phyloP scores from a whole-genome alignment of 2,329 filamentous ascomycete genomes.

The Orbilia ellipsospora region DNA sequence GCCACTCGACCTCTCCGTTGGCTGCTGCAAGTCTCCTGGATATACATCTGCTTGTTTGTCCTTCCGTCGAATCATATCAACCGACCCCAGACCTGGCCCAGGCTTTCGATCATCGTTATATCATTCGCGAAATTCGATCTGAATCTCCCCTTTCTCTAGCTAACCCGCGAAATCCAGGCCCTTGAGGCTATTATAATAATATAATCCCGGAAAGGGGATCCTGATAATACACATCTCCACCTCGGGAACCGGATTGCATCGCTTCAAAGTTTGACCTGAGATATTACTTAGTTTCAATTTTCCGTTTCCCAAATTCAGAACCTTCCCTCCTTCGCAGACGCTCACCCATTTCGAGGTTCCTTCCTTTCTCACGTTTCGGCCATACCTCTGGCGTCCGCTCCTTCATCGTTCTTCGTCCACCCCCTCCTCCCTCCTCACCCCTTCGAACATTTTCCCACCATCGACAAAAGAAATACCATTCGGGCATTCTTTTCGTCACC shows the following conservation, averaged over 20 bases:
- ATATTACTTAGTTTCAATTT: too few relatives aligned
- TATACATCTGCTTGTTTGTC: background rate
- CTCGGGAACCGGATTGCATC: background rate
- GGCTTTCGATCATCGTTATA: background rate
- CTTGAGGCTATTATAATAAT: background rate
- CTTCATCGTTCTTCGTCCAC: slow-evolving; percentile 22
- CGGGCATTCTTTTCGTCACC: slow-evolving; percentile 46
- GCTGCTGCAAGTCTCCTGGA: slow-evolving; percentile 1
- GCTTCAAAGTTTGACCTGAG: slow-evolving; percentile 11
- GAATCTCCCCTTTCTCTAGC: slow-evolving; percentile 23
- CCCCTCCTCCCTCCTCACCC: slow-evolving; percentile 5
- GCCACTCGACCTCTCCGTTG: background rate
- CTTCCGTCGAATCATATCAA: slow-evolving; percentile 15
- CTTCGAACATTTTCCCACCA: slow-evolving; percentile 3
- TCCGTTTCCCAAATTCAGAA: too few relatives aligned
- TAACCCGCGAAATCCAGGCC: slow-evolving; percentile 2
- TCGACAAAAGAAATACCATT: slow-evolving; percentile 4
- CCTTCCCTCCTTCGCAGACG: slow-evolving; percentile 14
- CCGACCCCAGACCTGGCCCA: background rate
- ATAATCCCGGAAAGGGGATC: slow-evolving; percentile 43
- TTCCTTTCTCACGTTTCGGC: slow-evolving; percentile 23
- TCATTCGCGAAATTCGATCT: background rate
- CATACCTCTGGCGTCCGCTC: slow-evolving; percentile 49
- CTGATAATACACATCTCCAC: slow-evolving; percentile 7
- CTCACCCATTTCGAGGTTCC: background rate